Evolutionary conservation across 208 protist species (phyloP), one percentile per base, ranked within the genome.

Genomic region (Phytomonas francai): DNA sequence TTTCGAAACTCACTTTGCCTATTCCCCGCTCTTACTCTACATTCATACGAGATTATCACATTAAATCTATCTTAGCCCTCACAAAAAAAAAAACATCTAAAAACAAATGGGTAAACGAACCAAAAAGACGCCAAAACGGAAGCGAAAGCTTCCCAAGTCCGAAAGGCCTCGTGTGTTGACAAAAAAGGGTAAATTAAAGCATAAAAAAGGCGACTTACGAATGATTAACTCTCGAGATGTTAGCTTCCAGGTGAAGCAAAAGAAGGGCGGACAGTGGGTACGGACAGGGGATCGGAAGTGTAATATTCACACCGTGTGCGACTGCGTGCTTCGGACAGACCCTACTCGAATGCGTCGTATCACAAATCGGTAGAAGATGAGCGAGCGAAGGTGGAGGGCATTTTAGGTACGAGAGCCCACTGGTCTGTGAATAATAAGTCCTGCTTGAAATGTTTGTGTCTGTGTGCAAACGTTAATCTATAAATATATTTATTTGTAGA

Each of bases 291-390:
- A 94, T 51, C 86, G 91, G 19, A 84, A 87, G 70, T 96, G 91
- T 76, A 92, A 94, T 70, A 91, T 96, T 22, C 91, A 96, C 73
- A 94, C 85, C 2, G 84, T 93, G 22, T 96, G 91, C 70, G 79
- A 96, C 78, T 96, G 91, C 57, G 85, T 96, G 31, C 79, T 73
- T 33, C 88, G 88, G 62, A 96, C 91, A 0, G 91, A 96, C 33
- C 86, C 91, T n/a, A 71, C 76, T 3, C 91, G 89, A 54, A 91
- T 93, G 88, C 80, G 71, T 49, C 68, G 68, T 65, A 83, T 87
- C n/a, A 77, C 85, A 11, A 96, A 96, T 67, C 88, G 91, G 60
- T 96, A 80, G 81, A 29, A n/a, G 62, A 27, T 16, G 5, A 54
- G 8, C n/a, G 0, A 25, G 4, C 19, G 11, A 33, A 19, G 4